Percentiles rank a stretch among this genome's conserved stretches.
phyloP scores from a whole-genome alignment of 441 rosid species.

The Syzygium syzygioides region DNA sequence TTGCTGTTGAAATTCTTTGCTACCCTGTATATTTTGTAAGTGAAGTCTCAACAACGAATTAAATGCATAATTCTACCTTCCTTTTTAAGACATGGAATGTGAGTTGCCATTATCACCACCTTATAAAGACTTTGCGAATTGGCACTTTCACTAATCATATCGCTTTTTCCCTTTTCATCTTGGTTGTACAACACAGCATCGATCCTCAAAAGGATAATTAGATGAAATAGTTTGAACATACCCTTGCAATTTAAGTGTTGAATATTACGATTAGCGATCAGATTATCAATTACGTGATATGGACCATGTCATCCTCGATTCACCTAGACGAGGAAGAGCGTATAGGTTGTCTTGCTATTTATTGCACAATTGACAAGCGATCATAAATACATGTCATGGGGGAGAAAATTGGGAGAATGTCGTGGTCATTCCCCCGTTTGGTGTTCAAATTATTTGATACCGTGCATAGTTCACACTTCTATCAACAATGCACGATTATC shows the following conservation, averaged over 20 bases:
- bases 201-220: too few relatives aligned
- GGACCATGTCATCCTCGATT: fast-evolving
- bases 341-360: background rate
- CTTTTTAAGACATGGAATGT: background rate
- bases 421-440: background rate
- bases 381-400: background rate
- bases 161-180: too few relatives aligned
- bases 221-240: too few relatives aligned
- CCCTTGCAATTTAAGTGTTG: too few relatives aligned
- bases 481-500: background rate
- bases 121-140: too few relatives aligned
- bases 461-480: background rate
- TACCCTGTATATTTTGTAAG: background rate
- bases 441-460: background rate
- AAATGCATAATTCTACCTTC: background rate
- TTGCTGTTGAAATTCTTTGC: background rate
- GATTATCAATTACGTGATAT: background rate
- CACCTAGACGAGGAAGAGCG: background rate
- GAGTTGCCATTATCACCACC: too few relatives aligned
- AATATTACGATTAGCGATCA: too few relatives aligned
- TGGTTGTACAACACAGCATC: too few relatives aligned
- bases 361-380: background rate
- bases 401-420: background rate
- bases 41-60: background rate
- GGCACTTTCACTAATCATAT: too few relatives aligned